Evolutionary conservation across 2,329 filamentous ascomycete genomes (phyloP).

Genomic region (Tolypocladium guangdongense): DNA sequence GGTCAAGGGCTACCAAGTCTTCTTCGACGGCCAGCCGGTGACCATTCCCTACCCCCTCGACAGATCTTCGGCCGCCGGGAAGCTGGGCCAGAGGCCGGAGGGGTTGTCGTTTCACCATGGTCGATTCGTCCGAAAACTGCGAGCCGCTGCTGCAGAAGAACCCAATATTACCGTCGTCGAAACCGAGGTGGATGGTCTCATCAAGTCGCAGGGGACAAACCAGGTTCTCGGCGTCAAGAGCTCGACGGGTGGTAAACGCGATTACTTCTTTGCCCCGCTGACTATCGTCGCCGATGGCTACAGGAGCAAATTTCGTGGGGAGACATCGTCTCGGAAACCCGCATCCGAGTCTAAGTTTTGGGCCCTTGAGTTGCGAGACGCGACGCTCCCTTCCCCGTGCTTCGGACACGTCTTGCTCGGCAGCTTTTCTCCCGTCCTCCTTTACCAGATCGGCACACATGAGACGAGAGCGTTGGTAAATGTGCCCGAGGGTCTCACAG

Average conservation of each 20-base stretch:
- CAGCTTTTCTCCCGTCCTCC: slow-evolving; percentile 63
- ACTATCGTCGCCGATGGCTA: slow-evolving; percentile 92
- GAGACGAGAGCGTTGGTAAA: slow-evolving; percentile 88
- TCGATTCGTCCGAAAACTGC: slow-evolving; percentile 75
- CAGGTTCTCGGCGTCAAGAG: slow-evolving; percentile 79
- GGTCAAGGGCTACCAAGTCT: slow-evolving; percentile 78
- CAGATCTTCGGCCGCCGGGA: slow-evolving; percentile 22
- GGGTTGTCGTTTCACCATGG: slow-evolving; percentile 57
- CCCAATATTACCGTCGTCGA: slow-evolving; percentile 86
- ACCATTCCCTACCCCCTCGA: slow-evolving; percentile 69
- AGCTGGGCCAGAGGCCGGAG: slow-evolving; percentile 36
- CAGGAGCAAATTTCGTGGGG: slow-evolving; percentile 78
- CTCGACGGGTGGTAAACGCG: slow-evolving; percentile 39
- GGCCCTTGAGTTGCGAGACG: slow-evolving; percentile 85
- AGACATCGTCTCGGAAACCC: slow-evolving; percentile 57
- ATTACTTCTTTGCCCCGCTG: slow-evolving; percentile 79
- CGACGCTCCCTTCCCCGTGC: slow-evolving; percentile 59
- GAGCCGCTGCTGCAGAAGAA: slow-evolving; percentile 61
- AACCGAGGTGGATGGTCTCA: slow-evolving; percentile 68
- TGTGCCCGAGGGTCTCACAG: slow-evolving; percentile 66
- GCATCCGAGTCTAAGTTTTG: slow-evolving; percentile 80
- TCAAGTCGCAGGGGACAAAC: slow-evolving; percentile 56
- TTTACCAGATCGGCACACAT: slow-evolving; percentile 94
- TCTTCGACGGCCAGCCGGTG: slow-evolving; percentile 66
- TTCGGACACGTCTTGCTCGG: slow-evolving; percentile 86